Percentiles rank a stretch among this genome's conserved stretches.
Conservation (phyloP, 1,284 basidiomycete species). For the Heterobasidion irregulare region DNA sequence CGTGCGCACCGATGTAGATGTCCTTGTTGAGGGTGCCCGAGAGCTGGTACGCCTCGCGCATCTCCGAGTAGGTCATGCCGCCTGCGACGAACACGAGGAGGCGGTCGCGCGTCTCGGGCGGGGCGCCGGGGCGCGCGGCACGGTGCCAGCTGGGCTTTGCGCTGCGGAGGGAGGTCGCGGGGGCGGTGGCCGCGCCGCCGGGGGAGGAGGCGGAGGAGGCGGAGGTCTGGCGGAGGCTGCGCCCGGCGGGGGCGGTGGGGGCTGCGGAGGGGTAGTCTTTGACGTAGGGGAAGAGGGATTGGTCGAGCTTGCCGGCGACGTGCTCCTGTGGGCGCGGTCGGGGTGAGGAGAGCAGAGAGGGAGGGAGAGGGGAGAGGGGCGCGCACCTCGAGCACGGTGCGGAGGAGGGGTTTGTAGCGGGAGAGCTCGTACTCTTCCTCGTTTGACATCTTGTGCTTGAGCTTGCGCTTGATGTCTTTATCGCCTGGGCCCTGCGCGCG, state of each 20-base stretch:
- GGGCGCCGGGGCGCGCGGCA: slow-evolving; percentile 45
- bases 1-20: slow-evolving; percentile 74
- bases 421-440: slow-evolving; percentile 96
- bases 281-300: slow-evolving; percentile 81
- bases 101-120: slow-evolving; percentile 66
- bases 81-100: slow-evolving; percentile 90
- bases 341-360: slow-evolving; percentile 1
- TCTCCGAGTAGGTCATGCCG: slow-evolving; percentile 95
- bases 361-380: background rate
- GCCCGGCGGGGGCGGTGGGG: slow-evolving; percentile 24
- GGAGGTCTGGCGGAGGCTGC: slow-evolving; percentile 30
- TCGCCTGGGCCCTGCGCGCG: slow-evolving; percentile 51
- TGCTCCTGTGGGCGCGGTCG: slow-evolving; percentile 63
- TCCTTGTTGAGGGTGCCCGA: slow-evolving; percentile 76
- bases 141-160: slow-evolving; percentile 83
- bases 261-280: slow-evolving; percentile 70
- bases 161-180: slow-evolving; percentile 72
- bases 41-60: slow-evolving; percentile 81
- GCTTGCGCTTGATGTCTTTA: slow-evolving; percentile 69
- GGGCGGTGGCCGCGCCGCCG: slow-evolving; percentile 18
- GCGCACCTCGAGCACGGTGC: slow-evolving; percentile 46
- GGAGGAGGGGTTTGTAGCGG: slow-evolving; percentile 84
- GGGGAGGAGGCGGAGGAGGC: slow-evolving; percentile 15
- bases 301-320: slow-evolving; percentile 71
- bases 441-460: slow-evolving; percentile 65